Evolutionary conservation across 371 early-diverging fungal genomes (phyloP).

Genomic region (Coemansia sp.): DNA sequence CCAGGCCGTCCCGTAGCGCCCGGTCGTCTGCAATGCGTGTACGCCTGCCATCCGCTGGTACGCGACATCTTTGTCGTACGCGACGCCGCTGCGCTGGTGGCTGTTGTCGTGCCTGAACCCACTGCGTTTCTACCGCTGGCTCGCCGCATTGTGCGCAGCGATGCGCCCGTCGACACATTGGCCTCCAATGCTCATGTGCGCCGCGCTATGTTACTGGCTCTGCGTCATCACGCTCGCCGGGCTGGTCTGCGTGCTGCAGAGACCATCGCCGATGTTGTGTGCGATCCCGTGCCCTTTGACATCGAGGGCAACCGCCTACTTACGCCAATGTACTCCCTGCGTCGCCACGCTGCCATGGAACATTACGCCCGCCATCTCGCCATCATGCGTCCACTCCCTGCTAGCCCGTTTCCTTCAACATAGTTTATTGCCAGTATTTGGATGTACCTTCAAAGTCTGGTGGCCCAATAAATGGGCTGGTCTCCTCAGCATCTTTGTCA

Average conservation of each 20-base stretch:
- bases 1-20: constrained; percentile 82
- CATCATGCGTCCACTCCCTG: not conserved
- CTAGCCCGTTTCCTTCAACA: not conserved
- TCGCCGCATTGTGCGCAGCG: constrained; percentile 23
- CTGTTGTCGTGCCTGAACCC: constrained; percentile 73
- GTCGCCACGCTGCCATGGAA: constrained; percentile 65
- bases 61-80: constrained; percentile 82
- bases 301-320: constrained; percentile 70
- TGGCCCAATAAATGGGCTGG: constrained; percentile 19
- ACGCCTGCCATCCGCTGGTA: constrained; percentile 65
- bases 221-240: constrained; percentile 61
- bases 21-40: constrained; percentile 87
- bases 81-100: constrained; percentile 75
- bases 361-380: constrained; percentile 44
- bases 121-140: constrained; percentile 31
- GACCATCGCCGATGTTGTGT: constrained; percentile 64
- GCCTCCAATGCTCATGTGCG: constrained; percentile 62
- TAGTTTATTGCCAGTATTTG: constrained; percentile 39
- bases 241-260: constrained; percentile 70
- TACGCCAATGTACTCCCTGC: constrained; percentile 72
- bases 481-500: constrained; percentile 43
- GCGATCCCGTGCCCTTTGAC: constrained; percentile 71
- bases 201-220: constrained; percentile 60
- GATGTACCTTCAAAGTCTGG: constrained; percentile 30
- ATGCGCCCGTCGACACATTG: constrained; percentile 52